Conservation (phyloP, 139 green algal genomes). For the Eudorina sp. region DNA sequence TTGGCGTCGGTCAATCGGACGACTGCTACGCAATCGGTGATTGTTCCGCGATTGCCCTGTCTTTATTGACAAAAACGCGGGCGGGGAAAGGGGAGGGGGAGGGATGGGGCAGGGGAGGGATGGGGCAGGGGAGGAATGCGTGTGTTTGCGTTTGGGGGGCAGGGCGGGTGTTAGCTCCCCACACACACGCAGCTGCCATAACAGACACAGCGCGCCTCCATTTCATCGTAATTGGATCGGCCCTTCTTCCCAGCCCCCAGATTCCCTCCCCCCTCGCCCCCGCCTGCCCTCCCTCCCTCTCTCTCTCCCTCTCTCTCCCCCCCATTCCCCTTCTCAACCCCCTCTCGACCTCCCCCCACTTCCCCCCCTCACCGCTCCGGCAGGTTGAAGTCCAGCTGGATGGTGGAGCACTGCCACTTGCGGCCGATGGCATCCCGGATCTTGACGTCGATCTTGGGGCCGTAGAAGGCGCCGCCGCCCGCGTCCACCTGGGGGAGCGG, state of each 20-base stretch:
- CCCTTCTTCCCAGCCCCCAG: too few relatives aligned
- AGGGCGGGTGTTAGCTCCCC: too few relatives aligned
- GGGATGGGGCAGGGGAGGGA: background rate
- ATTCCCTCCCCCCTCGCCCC: too few relatives aligned
- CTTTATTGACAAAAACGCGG: too few relatives aligned
- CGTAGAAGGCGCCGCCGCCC: constrained; percentile 98
- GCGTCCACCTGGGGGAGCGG: constrained; percentile 46
- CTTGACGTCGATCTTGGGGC: constrained; percentile 99
- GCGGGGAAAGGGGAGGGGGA: background rate
- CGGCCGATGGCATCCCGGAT: constrained; percentile 93
- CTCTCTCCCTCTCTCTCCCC: background rate
- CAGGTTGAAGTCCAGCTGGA: constrained; percentile 99
- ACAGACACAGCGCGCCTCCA: too few relatives aligned
- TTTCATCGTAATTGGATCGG: too few relatives aligned
- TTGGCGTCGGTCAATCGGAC: too few relatives aligned
- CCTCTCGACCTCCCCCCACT: background rate
- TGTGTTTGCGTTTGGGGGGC: background rate
- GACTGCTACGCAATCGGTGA: too few relatives aligned
- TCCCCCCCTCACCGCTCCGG: constrained; percentile 75
- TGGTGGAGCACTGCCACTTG: constrained; percentile 99
- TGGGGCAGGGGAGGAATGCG: background rate
- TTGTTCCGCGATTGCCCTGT: too few relatives aligned
- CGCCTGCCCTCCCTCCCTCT: background rate
- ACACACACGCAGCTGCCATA: too few relatives aligned
- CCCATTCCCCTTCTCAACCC: background rate